Percentiles rank a stretch among this genome's conserved stretches.
Evolutionary conservation across 495 filamentous ascomycete genomes (phyloP).

Genomic region (Echria macrotheca): DNA sequence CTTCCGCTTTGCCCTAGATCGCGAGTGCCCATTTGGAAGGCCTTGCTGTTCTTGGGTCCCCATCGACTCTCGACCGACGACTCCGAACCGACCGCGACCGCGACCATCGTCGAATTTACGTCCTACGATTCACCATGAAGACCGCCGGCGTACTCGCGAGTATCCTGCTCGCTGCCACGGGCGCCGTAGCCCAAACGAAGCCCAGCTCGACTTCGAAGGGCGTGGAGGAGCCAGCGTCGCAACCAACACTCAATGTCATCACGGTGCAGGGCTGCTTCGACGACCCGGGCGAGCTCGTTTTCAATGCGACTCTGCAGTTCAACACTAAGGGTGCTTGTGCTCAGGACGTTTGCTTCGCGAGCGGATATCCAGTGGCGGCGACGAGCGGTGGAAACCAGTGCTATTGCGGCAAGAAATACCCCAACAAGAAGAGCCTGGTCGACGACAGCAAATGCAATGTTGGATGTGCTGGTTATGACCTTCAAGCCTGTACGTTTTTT

Average conservation of each 20-base stretch:
- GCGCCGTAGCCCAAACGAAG: neutral
- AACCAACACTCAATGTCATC: neutral
- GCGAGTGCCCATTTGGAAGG: slow-evolving; percentile 16
- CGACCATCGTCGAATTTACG: slow-evolving; percentile 3
- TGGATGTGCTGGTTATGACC: slow-evolving; percentile 49
- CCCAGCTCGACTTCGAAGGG: slow-evolving; percentile 2
- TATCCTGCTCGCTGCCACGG: slow-evolving; percentile 17
- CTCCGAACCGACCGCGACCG: neutral
- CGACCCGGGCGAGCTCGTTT: slow-evolving; percentile 18
- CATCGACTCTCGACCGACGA: neutral
- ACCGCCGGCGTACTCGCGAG: slow-evolving; percentile 13
- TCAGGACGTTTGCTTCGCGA: slow-evolving; percentile 1
- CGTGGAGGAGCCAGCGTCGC: slow-evolving; percentile 2
- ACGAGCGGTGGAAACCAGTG: slow-evolving; percentile 36
- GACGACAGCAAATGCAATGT: slow-evolving; percentile 49
- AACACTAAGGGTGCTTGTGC: slow-evolving; percentile 20
- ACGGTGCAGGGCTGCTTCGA: slow-evolving; percentile 30
- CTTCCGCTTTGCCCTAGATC: slow-evolving; percentile 9
- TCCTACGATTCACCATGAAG: slow-evolving; percentile 23
- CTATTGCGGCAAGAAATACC: slow-evolving; percentile 58
- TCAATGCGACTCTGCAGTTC: slow-evolving; percentile 8
- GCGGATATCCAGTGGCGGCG: slow-evolving; percentile 15
- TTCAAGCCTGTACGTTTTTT: slow-evolving; percentile 52
- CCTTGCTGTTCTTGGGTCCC: slow-evolving; percentile 14
- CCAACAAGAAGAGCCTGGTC: slow-evolving; percentile 41